These are phyloP conservation scores for Discostella stelligera DNA, from an alignment of 352 stramenopile species.

Conservation along the genomic window DNA sequence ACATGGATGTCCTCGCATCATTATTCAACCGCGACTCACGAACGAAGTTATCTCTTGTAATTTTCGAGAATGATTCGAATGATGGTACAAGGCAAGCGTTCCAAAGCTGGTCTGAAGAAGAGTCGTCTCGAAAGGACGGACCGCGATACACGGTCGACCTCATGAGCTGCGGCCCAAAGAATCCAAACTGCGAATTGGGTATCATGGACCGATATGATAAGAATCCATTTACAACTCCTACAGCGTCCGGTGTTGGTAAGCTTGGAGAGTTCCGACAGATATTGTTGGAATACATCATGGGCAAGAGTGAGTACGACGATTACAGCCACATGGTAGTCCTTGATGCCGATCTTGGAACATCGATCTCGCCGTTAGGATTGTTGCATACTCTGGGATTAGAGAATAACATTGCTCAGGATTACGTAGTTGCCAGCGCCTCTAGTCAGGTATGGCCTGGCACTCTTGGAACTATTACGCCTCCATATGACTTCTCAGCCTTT, in stretches of 20 bases:
- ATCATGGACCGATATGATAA: constrained; percentile 54
- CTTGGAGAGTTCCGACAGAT: constrained; percentile 57
- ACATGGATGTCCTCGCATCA: constrained; percentile 45
- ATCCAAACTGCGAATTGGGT: constrained; percentile 47
- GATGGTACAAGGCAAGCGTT: constrained; percentile 48
- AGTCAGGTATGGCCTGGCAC: constrained; percentile 46
- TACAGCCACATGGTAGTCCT: constrained; percentile 59
- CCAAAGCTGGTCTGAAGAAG: constrained; percentile 38
- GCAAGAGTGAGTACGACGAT: constrained; percentile 38
- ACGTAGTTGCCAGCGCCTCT: constrained; percentile 37
- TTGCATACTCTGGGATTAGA: constrained; percentile 52
- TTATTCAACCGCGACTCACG: constrained; percentile 34
- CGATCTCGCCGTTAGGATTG: constrained; percentile 46
- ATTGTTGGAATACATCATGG: constrained; percentile 51
- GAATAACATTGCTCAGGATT: constrained; percentile 21
- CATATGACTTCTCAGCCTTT: constrained; percentile 62
- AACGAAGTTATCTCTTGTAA: constrained; percentile 44
- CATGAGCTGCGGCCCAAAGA: constrained; percentile 44
- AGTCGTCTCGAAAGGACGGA: constrained; percentile 1
- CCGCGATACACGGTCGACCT: constrained; percentile 46
- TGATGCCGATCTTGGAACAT: constrained; percentile 52
- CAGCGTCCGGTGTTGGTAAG: constrained; percentile 42
- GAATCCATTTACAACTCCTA: constrained; percentile 37
- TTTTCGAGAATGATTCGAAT: constrained; percentile 63
- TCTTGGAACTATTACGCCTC: constrained; percentile 48